Conservation (phyloP, 1,284 basidiomycete genomes). For the Leccinum fuscescens region DNA sequence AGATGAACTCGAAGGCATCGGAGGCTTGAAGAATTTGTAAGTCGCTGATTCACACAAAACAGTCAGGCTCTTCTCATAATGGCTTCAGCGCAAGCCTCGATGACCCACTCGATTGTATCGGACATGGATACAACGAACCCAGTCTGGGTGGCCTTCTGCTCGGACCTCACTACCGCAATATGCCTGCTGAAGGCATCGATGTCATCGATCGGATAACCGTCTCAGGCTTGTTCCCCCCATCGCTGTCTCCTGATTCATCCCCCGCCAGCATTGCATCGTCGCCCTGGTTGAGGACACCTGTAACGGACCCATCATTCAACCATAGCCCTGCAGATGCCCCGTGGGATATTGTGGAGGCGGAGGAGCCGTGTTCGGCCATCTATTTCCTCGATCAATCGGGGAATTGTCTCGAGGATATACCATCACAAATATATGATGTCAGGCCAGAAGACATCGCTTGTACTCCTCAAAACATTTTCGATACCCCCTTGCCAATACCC, state of each 20-base stretch:
- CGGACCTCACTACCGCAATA: background rate
- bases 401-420: conserved; percentile 21
- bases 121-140: background rate
- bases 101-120: background rate
- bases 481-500: background rate
- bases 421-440: conserved; percentile 5
- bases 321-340: background rate
- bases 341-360: conserved; percentile 2
- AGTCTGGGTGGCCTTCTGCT: conserved; percentile 17
- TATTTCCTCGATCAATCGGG: conserved; percentile 21
- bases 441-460: conserved; percentile 26
- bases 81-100: conserved; percentile 11
- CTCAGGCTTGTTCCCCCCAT: conserved; percentile 12
- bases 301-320: conserved; percentile 1
- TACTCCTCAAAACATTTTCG: conserved; percentile 1
- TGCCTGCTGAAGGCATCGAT: background rate
- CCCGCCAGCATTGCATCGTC: conserved; percentile 28
- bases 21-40: conserved; percentile 23
- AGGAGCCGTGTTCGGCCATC: background rate
- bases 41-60: conserved; percentile 6
- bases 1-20: conserved; percentile 22
- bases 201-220: background rate
- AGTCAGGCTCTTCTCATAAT: conserved; percentile 19
- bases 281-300: conserved; percentile 23
- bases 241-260: conserved; percentile 29